Conservation (phyloP, 192 early-diverging fungal genomes). For the Podila clonocystis region DNA sequence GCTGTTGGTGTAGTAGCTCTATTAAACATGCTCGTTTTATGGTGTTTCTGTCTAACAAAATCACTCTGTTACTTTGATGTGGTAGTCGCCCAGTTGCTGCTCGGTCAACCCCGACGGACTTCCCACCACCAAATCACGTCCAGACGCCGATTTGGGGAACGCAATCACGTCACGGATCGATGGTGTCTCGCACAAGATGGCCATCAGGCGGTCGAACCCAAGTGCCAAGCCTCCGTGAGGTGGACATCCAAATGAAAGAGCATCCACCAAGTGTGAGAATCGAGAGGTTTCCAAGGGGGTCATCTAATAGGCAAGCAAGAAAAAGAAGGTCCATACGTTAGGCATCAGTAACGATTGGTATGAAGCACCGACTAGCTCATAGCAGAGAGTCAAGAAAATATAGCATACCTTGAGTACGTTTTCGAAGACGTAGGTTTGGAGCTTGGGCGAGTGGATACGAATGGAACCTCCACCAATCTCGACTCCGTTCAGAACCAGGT, state of each 20-base stretch:
- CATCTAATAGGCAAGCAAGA: constrained; percentile 41
- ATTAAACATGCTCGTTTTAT: too few species aligned
- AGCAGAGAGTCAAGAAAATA: neutral
- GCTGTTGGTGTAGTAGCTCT: too few species aligned
- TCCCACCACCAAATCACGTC: constrained; percentile 83
- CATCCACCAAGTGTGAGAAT: constrained; percentile 86
- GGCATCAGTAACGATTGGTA: neutral
- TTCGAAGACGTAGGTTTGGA: constrained; percentile 82
- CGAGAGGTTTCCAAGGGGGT: constrained; percentile 60
- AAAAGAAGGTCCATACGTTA: neutral
- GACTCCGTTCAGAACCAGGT: constrained; percentile 89
- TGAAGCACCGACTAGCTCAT: constrained; percentile 1
- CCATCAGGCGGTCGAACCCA: constrained; percentile 84
- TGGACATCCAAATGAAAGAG: constrained; percentile 85
- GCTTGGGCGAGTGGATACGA: constrained; percentile 80
- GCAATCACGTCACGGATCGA: constrained; percentile 94
- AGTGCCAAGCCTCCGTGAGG: constrained; percentile 92
- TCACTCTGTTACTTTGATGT: constrained; percentile 45
- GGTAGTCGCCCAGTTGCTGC: constrained; percentile 75
- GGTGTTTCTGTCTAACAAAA: too few species aligned
- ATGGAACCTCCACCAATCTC: constrained; percentile 94
- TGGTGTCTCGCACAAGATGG: constrained; percentile 72
- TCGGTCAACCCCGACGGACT: constrained; percentile 73
- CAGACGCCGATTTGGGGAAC: constrained; percentile 87
- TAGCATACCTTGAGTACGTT: constrained; percentile 66